Evolutionary conservation across 805 yeast genomes (phyloP).

Genomic region (Myxozyma vanderwaltii): DNA sequence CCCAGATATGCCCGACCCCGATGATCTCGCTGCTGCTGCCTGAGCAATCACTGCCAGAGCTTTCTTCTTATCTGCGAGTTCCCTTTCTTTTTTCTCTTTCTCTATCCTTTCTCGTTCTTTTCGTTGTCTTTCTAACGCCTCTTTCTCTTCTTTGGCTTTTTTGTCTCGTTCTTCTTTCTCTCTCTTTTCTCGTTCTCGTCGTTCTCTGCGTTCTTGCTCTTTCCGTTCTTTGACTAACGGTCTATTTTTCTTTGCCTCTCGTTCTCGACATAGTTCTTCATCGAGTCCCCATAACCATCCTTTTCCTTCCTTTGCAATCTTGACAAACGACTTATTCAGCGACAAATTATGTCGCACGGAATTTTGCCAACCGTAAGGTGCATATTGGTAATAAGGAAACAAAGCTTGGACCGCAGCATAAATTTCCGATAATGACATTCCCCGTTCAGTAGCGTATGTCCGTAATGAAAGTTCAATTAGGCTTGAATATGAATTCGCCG

Average conservation of each 20-base stretch:
- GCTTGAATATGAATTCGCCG: constrained; percentile 76
- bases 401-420: constrained; percentile 82
- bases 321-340: constrained; percentile 79
- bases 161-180: constrained; percentile 41
- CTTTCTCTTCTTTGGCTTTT: constrained; percentile 44
- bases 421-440: constrained; percentile 81
- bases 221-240: constrained; percentile 54
- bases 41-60: constrained; percentile 24
- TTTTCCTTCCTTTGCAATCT: constrained; percentile 84
- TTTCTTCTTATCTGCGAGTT: constrained; percentile 34
- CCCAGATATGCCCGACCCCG: constrained; percentile 1
- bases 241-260: constrained; percentile 70
- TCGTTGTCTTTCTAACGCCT: constrained; percentile 36
- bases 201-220: constrained; percentile 58
- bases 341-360: constrained; percentile 88
- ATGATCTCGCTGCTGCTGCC: constrained; percentile 25
- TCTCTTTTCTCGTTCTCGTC: constrained; percentile 38
- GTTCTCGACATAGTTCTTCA: constrained; percentile 78
- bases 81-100: constrained; percentile 30
- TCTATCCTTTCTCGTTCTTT: constrained; percentile 24
- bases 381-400: constrained; percentile 88
- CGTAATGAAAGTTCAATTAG: constrained; percentile 79
- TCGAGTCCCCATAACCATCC: constrained; percentile 96
- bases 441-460: constrained; percentile 64
- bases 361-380: constrained; percentile 98